Percentiles rank a stretch among this genome's conserved stretches.
These are phyloP conservation scores for Colletotrichum liriopes DNA, from an alignment of 2,329 filamentous ascomycete species.

Conservation along the genomic window DNA sequence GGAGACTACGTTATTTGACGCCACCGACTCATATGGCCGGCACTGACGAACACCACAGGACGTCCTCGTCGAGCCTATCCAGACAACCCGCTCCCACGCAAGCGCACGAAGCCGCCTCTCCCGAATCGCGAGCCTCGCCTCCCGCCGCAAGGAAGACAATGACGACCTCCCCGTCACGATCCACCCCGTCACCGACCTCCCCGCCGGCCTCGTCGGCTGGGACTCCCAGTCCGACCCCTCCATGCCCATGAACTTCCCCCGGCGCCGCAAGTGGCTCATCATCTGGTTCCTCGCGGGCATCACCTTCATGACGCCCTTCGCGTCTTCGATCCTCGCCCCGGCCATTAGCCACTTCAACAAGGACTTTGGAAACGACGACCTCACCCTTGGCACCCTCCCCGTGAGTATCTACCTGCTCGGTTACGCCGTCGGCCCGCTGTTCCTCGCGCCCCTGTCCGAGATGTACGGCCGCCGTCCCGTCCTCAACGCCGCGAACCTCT, in stretches of 20 bases:
- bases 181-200: constrained; percentile 67
- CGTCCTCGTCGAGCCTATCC: constrained; percentile 19
- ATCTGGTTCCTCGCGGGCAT: constrained; percentile 71
- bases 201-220: constrained; percentile 72
- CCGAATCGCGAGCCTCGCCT: constrained; percentile 45
- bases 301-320: constrained; percentile 77
- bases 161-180: constrained; percentile 53
- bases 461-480: constrained; percentile 75
- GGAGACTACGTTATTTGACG: too few species aligned
- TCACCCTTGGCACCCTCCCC: constrained; percentile 65
- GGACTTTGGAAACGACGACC: constrained; percentile 61
- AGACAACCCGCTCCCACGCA: constrained; percentile 28
- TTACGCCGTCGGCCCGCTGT: constrained; percentile 71
- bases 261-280: constrained; percentile 70
- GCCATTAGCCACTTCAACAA: constrained; percentile 60
- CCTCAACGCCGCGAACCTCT: constrained; percentile 69
- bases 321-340: constrained; percentile 73
- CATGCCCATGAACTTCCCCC: constrained; percentile 72
- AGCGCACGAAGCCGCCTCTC: constrained; percentile 48
- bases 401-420: constrained; percentile 75
- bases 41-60: constrained; percentile 13
- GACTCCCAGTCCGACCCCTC: constrained; percentile 70
- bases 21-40: not conserved
- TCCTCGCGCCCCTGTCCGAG: constrained; percentile 73
- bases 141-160: constrained; percentile 45